Percentiles rank a stretch among this genome's conserved stretches.
Conservation (phyloP, 106 monocot species). For the Allium sativum region DNA sequence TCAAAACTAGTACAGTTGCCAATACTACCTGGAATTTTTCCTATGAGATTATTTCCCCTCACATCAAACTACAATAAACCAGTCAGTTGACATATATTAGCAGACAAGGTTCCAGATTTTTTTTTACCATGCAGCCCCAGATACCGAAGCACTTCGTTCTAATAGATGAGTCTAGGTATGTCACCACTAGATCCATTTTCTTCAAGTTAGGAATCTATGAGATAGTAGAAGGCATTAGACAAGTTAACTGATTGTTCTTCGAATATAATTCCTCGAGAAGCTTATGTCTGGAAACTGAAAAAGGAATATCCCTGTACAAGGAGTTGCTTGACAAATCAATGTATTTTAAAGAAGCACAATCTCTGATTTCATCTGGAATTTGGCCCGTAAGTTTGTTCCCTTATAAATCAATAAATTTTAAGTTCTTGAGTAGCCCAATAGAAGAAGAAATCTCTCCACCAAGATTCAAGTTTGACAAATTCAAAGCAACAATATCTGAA, state of each 20-base stretch:
- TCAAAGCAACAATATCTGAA: slow-evolving; percentile 58
- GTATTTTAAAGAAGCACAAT: slow-evolving; percentile 73
- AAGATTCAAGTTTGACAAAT: slow-evolving; percentile 86
- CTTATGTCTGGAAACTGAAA: slow-evolving; percentile 91
- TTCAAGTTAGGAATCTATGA: slow-evolving; percentile 91
- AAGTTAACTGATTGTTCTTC: slow-evolving; percentile 78
- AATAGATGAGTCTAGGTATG: slow-evolving; percentile 81
- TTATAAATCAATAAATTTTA: slow-evolving; percentile 78
- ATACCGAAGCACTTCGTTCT: slow-evolving; percentile 96
- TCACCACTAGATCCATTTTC: slow-evolving; percentile 82
- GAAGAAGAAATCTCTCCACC: slow-evolving; percentile 88
- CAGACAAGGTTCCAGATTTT: slow-evolving; percentile 72
- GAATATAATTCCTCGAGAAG: slow-evolving; percentile 79
- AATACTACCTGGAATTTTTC: too few species aligned
- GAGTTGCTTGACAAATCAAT: slow-evolving; percentile 76
- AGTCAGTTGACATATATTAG: slow-evolving; percentile 93
- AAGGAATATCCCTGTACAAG: slow-evolving; percentile 78
- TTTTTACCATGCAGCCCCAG: slow-evolving; percentile 84
- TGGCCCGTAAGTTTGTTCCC: slow-evolving; percentile 73
- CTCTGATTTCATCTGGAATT: slow-evolving; percentile 93
- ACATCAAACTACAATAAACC: too few species aligned
- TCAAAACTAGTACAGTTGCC: too few species aligned
- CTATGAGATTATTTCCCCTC: too few species aligned
- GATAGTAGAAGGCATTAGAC: slow-evolving; percentile 83
- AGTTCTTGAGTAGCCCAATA: slow-evolving; percentile 61